Base-by-base conservation (phyloP, 1,284 basidiomycete genomes). In the Cryptococcus amylolentus region DNA sequence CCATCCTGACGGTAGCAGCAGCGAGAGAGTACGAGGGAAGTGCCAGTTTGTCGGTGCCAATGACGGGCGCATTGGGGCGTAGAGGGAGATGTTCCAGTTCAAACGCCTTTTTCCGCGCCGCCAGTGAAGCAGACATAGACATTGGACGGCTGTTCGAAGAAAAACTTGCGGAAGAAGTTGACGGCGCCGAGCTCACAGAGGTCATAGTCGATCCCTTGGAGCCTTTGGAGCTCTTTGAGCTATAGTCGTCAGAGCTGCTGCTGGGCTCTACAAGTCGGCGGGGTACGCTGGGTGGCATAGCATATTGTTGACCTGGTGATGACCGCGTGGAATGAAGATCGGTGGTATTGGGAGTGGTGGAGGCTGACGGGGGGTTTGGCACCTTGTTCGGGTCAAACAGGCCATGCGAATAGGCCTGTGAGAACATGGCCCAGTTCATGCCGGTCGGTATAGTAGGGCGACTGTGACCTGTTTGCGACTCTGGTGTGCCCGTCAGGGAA, bases 1-100 rank as follows among this genome's bases (percentile, higher is more conserved):
- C 90, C 83, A 87, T 87, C 26, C 91, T 87, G 73, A 92, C 86
- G 0, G 90, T 87, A 0, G 90, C 90, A 0, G 89, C 90, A 0
- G 87, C 82, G 0, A 88, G 55, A 9, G 64, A 64, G 52, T 74
- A 71, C 0, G 66, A 65, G 4, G 73, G 72, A 4, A 72, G 40
- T 8, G 51, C 18, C 18, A 73, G 54, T 35, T 69, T 67, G 38
- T 68, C 62, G 5, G 72, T 66, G 26, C 52, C 40, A 10, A 49
- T 28, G 12, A 35, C n/a, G n/a, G 20, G 49, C 10, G 18, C 49
- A n/a, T 18, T 18, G 7, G 41, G 27, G 7, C 44, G 49, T 18
- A 51, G 18, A 12, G 49, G 55, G 13, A 66, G 31, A 45, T 57
- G 45, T 39, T 71, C 69, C 40, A 67, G 44, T 55, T 68, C 68